phyloP scores from a whole-genome alignment of 768 basidiomycete genomes.

The Coprinellus micaceus region DNA sequence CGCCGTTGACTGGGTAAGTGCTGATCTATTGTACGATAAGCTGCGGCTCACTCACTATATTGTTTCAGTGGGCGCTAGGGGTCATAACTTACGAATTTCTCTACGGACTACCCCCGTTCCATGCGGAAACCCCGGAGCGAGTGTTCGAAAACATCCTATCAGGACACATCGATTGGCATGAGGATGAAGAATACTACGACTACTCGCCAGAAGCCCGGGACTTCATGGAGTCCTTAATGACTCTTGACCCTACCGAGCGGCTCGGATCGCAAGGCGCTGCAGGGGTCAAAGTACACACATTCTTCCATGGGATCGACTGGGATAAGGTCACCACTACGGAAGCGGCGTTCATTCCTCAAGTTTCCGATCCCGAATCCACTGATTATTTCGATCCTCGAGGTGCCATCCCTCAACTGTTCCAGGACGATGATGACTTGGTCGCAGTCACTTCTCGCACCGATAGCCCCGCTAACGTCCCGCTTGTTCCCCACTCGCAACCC shows the following conservation, averaged over 20 bases:
- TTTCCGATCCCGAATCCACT: conserved; percentile 96
- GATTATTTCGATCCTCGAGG: conserved; percentile 99
- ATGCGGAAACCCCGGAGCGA: conserved; percentile 93
- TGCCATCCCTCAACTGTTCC: conserved; percentile 85
- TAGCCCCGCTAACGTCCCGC: conserved; percentile 38
- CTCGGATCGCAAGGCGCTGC: conserved; percentile 85
- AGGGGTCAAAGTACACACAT: conserved; percentile 90
- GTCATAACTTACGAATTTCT: conserved; percentile 98
- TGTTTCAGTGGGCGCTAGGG: conserved; percentile 89
- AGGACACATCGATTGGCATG: conserved; percentile 92
- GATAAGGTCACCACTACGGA: conserved; percentile 82
- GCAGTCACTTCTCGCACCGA: conserved; percentile 51
- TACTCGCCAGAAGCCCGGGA: conserved; percentile 82
- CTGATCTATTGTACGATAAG: conserved; percentile 6
- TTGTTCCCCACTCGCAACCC: conserved; percentile 41
- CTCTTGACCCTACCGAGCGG: conserved; percentile 71
- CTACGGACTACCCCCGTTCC: conserved; percentile 96
- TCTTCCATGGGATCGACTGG: conserved; percentile 92
- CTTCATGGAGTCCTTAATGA: conserved; percentile 85
- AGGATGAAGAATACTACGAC: conserved; percentile 91
- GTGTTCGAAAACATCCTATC: conserved; percentile 99
- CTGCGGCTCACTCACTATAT: conserved; percentile 14
- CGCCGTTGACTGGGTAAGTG: conserved; percentile 88
- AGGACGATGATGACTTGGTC: conserved; percentile 71
- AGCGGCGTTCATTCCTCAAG: conserved; percentile 93